Evolutionary conservation across 768 basidiomycete species (phyloP).

Genomic region (Termitomyces heimii): DNA sequence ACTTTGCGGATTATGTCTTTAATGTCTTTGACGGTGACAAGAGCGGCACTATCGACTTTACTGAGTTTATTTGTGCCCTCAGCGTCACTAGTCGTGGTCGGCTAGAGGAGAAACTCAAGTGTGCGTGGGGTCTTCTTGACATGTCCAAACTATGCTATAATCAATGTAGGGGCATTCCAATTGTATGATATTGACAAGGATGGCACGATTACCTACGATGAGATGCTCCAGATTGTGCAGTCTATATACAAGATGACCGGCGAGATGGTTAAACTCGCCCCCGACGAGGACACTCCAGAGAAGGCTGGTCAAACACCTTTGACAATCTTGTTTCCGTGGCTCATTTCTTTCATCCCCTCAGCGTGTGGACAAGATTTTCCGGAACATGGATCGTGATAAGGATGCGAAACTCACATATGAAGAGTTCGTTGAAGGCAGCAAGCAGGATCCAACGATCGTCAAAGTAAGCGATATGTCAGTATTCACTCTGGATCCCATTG

Average conservation of each 20-base stretch:
- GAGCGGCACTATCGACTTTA: conserved; percentile 98
- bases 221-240: conserved; percentile 98
- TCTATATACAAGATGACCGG: conserved; percentile 99
- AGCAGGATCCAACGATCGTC: conserved; percentile 98
- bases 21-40: conserved; percentile 95
- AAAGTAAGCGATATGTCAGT: conserved; percentile 49
- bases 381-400: conserved; percentile 95
- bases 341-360: conserved; percentile 24
- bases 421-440: conserved; percentile 97
- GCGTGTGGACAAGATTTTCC: conserved; percentile 99
- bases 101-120: conserved; percentile 97
- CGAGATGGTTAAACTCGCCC: conserved; percentile 97
- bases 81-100: conserved; percentile 91
- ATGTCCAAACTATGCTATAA: conserved; percentile 13
- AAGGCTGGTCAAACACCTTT: conserved; percentile 51
- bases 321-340: conserved; percentile 4
- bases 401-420: conserved; percentile 91
- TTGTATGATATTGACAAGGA: conserved; percentile 99
- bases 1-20: conserved; percentile 98
- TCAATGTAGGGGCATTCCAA: conserved; percentile 92
- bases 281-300: conserved; percentile 99
- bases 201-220: conserved; percentile 95
- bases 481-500: not conserved
- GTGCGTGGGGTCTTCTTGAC: conserved; percentile 45
- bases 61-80: conserved; percentile 97